A percentile compares a stretch with the other conserved stretches of the same genome.
Evolutionary conservation across 495 filamentous ascomycete species (phyloP).

Genomic region (Penicillium manginii): DNA sequence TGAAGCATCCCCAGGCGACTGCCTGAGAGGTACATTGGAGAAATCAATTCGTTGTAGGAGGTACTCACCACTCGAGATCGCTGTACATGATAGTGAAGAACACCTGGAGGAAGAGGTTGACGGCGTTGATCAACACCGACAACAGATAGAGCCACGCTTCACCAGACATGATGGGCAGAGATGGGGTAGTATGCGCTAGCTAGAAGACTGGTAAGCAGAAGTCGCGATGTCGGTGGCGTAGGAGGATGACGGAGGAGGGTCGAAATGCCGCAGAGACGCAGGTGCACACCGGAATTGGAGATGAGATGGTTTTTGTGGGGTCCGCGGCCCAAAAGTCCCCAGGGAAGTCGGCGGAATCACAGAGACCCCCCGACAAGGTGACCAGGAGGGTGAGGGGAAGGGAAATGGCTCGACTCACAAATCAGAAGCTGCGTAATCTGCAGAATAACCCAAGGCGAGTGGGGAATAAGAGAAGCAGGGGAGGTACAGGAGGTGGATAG

Average conservation of each 20-base stretch:
- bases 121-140: conserved; percentile 98
- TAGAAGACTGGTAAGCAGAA: neutral
- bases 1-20: neutral
- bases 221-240: conserved; percentile 1
- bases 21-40: neutral
- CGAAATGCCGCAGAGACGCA: conserved; percentile 12
- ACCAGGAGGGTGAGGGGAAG: neutral
- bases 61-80: conserved; percentile 90
- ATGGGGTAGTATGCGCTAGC: neutral
- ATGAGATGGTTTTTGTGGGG: conserved; percentile 34
- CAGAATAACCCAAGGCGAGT: neutral
- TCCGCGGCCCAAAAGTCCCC: conserved; percentile 10
- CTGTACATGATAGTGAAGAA: conserved; percentile 99
- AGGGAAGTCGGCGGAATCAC: conserved; percentile 27
- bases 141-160: conserved; percentile 99
- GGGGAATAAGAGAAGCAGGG: conserved; percentile 10
- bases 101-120: conserved; percentile 99
- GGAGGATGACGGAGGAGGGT: neutral
- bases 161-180: conserved; percentile 80
- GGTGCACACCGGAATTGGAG: conserved; percentile 32
- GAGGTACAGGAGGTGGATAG: conserved; percentile 14
- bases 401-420: conserved; percentile 24
- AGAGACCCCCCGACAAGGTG: conserved; percentile 9
- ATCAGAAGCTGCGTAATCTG: conserved; percentile 13
- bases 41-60: neutral